Conservation (phyloP, 306 rosid species). For the Vigna radiata region DNA sequence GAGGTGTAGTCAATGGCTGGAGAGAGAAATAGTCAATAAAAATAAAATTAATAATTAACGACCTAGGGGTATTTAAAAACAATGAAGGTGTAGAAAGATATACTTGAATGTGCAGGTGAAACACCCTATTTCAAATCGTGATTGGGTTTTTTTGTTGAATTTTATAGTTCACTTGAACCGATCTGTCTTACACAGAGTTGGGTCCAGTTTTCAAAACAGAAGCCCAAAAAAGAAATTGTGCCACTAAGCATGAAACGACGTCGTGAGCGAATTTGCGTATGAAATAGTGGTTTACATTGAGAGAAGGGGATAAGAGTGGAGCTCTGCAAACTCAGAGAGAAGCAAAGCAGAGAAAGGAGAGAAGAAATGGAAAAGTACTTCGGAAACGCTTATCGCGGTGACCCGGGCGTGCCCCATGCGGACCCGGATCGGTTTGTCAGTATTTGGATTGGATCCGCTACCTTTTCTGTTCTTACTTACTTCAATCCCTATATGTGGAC, state of each 20-base stretch:
- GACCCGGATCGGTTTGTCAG: conserved; percentile 65
- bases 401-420: conserved; percentile 89
- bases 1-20: too few species aligned
- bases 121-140: too few species aligned
- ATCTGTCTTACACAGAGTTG: too few species aligned
- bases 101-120: too few species aligned
- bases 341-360: neutral
- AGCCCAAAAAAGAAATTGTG: neutral
- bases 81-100: too few species aligned
- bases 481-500: conserved; percentile 85
- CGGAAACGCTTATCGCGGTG: conserved; percentile 90
- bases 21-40: too few species aligned
- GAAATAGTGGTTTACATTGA: neutral
- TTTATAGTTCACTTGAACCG: too few species aligned
- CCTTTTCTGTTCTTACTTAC: conserved; percentile 58
- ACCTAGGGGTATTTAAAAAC: too few species aligned
- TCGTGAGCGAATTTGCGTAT: neutral
- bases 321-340: neutral
- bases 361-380: conserved; percentile 85
- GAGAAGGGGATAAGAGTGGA: conserved; percentile 18
- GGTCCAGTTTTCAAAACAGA: neutral
- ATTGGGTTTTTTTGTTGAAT: too few species aligned
- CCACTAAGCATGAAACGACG: neutral
- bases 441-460: conserved; percentile 79
- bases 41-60: too few species aligned